Evolutionary conservation across 805 yeast species (phyloP).

Genomic region (Yarrowia bubula): DNA sequence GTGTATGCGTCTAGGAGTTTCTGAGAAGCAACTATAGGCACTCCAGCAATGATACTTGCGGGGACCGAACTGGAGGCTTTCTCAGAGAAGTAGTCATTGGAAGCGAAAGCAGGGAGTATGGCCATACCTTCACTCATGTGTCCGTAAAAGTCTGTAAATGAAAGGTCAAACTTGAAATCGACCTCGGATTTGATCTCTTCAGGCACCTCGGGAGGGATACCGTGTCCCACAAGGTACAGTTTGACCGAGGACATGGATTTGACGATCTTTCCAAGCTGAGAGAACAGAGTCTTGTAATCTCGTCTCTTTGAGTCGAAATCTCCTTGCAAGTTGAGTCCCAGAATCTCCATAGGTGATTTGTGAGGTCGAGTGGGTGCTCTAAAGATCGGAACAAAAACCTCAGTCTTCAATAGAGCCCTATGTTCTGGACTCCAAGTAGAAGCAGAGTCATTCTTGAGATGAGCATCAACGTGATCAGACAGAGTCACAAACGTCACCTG

Average conservation of each 20-base stretch:
- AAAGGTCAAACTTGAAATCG: not conserved
- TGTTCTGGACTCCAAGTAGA: not conserved
- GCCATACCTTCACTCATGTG: conserved; percentile 16
- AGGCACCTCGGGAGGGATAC: conserved; percentile 17
- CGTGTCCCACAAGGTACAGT: conserved; percentile 16
- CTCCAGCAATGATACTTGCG: conserved; percentile 20
- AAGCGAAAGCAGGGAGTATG: conserved; percentile 21
- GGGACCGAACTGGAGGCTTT: conserved; percentile 21
- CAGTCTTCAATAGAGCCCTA: not conserved
- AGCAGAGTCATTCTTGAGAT: not conserved
- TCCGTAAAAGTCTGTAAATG: conserved; percentile 20
- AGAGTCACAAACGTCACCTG: conserved; percentile 22
- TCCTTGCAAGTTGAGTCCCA: conserved; percentile 20
- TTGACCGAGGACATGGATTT: not conserved
- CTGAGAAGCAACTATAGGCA: not conserved
- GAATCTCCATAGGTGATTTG: conserved; percentile 9
- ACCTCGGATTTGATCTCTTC: not conserved
- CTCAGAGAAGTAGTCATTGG: conserved; percentile 2
- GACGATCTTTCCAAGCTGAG: not conserved
- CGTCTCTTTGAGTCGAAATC: conserved; percentile 11
- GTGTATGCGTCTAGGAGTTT: conserved; percentile 19
- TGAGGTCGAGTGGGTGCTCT: conserved; percentile 19
- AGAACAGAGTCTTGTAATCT: conserved; percentile 1
- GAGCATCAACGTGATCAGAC: not conserved
- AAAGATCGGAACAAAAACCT: conserved; percentile 11